phyloP scores from a whole-genome alignment of 495 filamentous ascomycete genomes.

The Thozetella sp. region DNA sequence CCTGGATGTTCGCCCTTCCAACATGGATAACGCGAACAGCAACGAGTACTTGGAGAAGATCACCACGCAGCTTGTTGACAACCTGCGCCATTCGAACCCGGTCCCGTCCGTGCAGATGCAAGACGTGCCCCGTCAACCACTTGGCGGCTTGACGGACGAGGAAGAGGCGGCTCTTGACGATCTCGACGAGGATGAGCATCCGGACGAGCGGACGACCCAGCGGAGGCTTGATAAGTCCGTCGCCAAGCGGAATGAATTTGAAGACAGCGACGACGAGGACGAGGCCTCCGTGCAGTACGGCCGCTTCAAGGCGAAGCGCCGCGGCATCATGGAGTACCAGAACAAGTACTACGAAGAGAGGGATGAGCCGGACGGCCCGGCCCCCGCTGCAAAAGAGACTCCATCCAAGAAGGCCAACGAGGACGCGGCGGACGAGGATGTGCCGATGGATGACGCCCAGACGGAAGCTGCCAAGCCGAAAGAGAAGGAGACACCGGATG shows the following conservation, averaged over 20 bases:
- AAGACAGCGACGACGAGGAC: conserved; percentile 88
- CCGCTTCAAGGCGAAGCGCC: conserved; percentile 64
- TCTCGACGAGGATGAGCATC: conserved; percentile 86
- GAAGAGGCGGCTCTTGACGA: conserved; percentile 89
- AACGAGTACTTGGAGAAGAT: conserved; percentile 96
- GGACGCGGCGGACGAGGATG: conserved; percentile 40
- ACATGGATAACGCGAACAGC: conserved; percentile 99
- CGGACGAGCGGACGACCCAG: conserved; percentile 81
- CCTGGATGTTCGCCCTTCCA: conserved; percentile 90
- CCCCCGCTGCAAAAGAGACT: conserved; percentile 53
- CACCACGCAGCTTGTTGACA: conserved; percentile 87
- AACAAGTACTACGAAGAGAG: conserved; percentile 72
- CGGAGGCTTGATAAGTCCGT: conserved; percentile 81
- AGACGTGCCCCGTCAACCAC: conserved; percentile 80
- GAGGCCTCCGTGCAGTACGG: conserved; percentile 71
- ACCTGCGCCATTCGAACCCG: conserved; percentile 84
- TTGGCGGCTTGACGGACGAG: conserved; percentile 76
- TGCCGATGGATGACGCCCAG: conserved; percentile 56
- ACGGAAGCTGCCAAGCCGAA: conserved; percentile 61
- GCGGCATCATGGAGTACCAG: conserved; percentile 71
- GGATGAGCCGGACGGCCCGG: conserved; percentile 61
- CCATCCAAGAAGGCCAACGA: conserved; percentile 53
- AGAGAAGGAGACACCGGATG: conserved; percentile 6
- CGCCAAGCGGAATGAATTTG: conserved; percentile 74
- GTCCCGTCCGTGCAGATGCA: conserved; percentile 94